phyloP scores from a whole-genome alignment of 2,329 filamentous ascomycete species.

The Hysterium pulicare region DNA sequence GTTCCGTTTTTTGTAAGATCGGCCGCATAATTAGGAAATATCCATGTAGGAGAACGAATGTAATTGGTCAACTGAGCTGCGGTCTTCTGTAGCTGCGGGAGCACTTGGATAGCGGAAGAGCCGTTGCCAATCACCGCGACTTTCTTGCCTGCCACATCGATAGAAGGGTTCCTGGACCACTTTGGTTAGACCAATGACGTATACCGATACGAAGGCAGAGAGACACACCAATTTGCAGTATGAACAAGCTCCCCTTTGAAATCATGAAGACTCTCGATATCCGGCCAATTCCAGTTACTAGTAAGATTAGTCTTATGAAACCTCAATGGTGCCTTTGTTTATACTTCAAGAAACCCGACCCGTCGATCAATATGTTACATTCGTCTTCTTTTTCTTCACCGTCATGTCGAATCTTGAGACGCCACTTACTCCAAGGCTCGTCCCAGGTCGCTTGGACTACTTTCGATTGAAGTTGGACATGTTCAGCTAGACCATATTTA shows the following conservation, averaged over 20 bases:
- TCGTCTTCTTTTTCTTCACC: constrained; percentile 22
- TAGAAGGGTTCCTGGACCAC: constrained; percentile 44
- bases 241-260: constrained; percentile 8
- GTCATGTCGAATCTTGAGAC: constrained; percentile 28
- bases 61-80: constrained; percentile 46
- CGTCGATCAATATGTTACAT: constrained; percentile 33
- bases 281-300: constrained; percentile 7
- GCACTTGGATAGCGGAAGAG: constrained; percentile 57
- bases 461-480: constrained; percentile 32
- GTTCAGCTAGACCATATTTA: constrained; percentile 36
- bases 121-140: constrained; percentile 60
- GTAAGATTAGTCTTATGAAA: not conserved
- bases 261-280: constrained; percentile 3
- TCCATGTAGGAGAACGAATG: constrained; percentile 60
- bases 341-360: constrained; percentile 6
- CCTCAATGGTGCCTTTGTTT: not conserved
- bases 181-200: not conserved
- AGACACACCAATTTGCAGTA: constrained; percentile 1
- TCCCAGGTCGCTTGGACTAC: constrained; percentile 35
- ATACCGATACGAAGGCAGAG: not conserved
- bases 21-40: constrained; percentile 49
- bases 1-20: constrained; percentile 31
- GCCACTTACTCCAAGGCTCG: constrained; percentile 35
- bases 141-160: constrained; percentile 52
- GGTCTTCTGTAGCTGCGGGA: constrained; percentile 56